Percentiles rank a stretch among this genome's conserved stretches.
phyloP scores from a whole-genome alignment of 768 basidiomycete genomes.

The Gymnopilus dilepis region DNA sequence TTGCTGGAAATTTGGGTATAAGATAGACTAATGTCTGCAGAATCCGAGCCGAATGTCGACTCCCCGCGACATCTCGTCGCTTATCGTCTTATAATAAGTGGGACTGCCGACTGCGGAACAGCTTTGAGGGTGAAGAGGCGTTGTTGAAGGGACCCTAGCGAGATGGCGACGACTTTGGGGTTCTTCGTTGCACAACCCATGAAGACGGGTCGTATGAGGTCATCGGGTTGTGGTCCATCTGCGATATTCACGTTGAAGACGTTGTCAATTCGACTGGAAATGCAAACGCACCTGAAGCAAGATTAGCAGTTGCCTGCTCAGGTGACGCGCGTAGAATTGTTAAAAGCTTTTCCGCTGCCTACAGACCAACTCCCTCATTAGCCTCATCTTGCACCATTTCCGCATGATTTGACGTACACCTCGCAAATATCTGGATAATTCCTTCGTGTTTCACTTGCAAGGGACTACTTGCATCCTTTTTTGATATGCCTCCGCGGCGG shows the following conservation, averaged over 20 bases:
- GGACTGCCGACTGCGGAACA: conserved; percentile 79
- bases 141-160: conserved; percentile 88
- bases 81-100: conserved; percentile 85
- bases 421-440: conserved; percentile 94
- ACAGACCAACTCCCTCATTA: conserved; percentile 20
- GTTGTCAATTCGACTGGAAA: not conserved
- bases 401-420: conserved; percentile 49
- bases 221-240: conserved; percentile 83
- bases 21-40: conserved; percentile 91
- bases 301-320: conserved; percentile 72
- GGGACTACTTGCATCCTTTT: too few relatives aligned
- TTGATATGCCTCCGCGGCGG: too few relatives aligned
- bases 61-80: conserved; percentile 87
- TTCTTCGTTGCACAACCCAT: conserved; percentile 95
- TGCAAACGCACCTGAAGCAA: conserved; percentile 69
- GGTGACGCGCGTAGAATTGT: conserved; percentile 82
- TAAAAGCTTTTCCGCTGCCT: conserved; percentile 90
- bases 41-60: conserved; percentile 97
- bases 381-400: conserved; percentile 18
- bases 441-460: conserved; percentile 87
- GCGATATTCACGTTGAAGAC: not conserved
- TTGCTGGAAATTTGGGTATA: conserved; percentile 83
- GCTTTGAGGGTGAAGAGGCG: conserved; percentile 87
- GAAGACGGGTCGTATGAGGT: conserved; percentile 85
- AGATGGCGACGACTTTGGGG: conserved; percentile 92